Conservation (phyloP, 2,329 filamentous ascomycete species). For the Apiospora arundinis region DNA sequence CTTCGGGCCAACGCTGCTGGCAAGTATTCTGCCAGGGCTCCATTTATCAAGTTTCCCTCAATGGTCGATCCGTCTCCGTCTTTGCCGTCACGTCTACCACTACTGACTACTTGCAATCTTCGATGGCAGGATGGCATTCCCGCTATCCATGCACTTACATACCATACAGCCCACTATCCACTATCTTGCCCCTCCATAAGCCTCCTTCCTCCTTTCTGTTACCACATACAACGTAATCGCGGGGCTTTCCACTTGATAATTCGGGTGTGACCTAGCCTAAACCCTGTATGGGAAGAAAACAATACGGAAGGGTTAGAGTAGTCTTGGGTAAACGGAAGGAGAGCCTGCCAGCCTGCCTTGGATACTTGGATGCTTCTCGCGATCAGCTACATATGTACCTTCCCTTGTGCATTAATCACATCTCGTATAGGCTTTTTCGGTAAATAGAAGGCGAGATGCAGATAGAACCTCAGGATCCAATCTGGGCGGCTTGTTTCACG, state of each 20-base stretch:
- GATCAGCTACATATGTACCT: not conserved
- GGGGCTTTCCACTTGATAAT: constrained; percentile 2
- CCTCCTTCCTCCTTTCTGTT: not conserved
- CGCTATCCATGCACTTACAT: not conserved
- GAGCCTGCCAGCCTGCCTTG: not conserved
- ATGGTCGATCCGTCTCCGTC: not conserved
- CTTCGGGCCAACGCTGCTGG: not conserved
- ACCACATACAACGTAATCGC: constrained; percentile 19
- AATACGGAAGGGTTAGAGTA: constrained; percentile 2
- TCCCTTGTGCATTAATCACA: not conserved
- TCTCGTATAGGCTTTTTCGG: not conserved
- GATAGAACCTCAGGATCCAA: not conserved
- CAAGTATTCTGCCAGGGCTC: not conserved
- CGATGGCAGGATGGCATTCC: not conserved
- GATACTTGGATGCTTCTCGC: not conserved
- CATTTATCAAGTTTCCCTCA: not conserved
- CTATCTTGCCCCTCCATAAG: constrained; percentile 4
- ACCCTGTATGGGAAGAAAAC: constrained; percentile 16
- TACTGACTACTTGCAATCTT: not conserved
- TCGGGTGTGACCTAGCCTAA: constrained; percentile 17
- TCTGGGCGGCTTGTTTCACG: not conserved
- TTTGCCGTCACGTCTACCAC: too few species aligned
- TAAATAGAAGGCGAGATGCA: not conserved
- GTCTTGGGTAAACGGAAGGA: constrained; percentile 4
- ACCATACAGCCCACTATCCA: too few species aligned